Evolutionary conservation across 352 stramenopile species (phyloP).

Genomic region (Pythium graminicola): DNA sequence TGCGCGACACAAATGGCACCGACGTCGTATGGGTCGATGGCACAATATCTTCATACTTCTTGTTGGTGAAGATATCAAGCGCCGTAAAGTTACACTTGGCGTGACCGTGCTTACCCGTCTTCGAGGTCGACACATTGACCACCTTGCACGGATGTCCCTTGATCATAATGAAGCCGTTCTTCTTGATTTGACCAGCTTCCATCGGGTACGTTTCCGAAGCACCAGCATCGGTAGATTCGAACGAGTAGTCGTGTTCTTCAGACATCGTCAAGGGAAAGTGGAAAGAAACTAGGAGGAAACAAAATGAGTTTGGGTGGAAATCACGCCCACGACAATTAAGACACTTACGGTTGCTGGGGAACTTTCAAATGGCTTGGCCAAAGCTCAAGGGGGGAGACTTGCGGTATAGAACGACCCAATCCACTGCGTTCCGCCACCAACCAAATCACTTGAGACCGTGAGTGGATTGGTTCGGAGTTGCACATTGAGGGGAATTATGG

Average conservation of each 20-base stretch:
- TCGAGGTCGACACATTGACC: conserved; percentile 97
- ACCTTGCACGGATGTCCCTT: conserved; percentile 99
- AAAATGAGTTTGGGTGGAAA: not conserved
- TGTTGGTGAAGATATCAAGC: conserved; percentile 99
- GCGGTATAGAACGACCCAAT: conserved; percentile 25
- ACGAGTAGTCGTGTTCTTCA: conserved; percentile 76
- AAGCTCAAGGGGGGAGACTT: not conserved
- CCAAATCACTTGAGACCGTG: conserved; percentile 22
- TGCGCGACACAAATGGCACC: conserved; percentile 95
- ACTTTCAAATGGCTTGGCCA: conserved; percentile 31
- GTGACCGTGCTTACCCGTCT: conserved; percentile 99
- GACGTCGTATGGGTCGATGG: conserved; percentile 98
- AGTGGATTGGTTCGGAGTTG: conserved; percentile 14
- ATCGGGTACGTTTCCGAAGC: conserved; percentile 96
- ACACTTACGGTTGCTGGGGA: conserved; percentile 29
- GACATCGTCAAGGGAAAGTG: conserved; percentile 23
- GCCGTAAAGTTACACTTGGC: conserved; percentile 99
- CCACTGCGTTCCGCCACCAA: conserved; percentile 23
- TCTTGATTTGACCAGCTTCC: conserved; percentile 99
- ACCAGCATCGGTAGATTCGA: conserved; percentile 95
- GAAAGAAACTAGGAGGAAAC: conserved; percentile 11
- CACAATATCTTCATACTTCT: conserved; percentile 99
- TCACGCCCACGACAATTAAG: no score
- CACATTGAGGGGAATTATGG: conserved; percentile 2
- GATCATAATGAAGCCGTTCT: conserved; percentile 99